Evolutionary conservation across 306 rosid species (phyloP), one percentile per base, ranked within the genome.

Genomic region (Notholithocarpus densiflorus): DNA sequence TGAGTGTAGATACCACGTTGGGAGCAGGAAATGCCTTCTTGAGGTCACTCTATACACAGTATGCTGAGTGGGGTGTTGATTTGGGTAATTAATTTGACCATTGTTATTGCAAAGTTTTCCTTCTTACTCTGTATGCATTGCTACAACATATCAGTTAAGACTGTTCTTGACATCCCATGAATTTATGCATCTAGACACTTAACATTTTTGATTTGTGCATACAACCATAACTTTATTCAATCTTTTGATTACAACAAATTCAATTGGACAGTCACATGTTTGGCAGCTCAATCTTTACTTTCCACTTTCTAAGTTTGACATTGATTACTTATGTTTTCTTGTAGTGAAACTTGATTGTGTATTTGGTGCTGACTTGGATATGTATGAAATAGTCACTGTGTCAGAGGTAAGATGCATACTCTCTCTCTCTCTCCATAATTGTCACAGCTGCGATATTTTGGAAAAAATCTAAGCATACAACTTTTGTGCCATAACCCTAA

Each of bases 271-370:
- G 17, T 65, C 78, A 45, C 74, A 56, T 29, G 68, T 51, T 24
- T 52, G 70, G 31, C 51, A 64, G 71, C 72, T 53, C 14, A 51
- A 48, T 27, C 54, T 27, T 6, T 75, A 17, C 34, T 66, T 53
- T 56, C 60, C 55, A 54, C 32, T 59, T 73, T 74, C 77, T 61
- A 74, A 73, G 57, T 56, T 80, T 72, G 34, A 54, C 78, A 40
- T 68, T 71, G 12, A 79, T 75, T 54, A 55, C 81, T 77, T 80
- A 55, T 77, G 48, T 32, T 76, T 77, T 79, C 72, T 54, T 83
- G 84, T 88, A 95, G 99, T 95, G 88, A 95, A 95, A 87, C 93
- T 87, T 84, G 99, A 95, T 62, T 95, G 99, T 82, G 93, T 95
- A 52, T 95, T 95, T 84, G 99, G 99, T 20, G 92, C 81, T 61